Evolutionary conservation across 2,329 filamentous ascomycete species (phyloP).

Genomic region (Cladosporium velox): DNA sequence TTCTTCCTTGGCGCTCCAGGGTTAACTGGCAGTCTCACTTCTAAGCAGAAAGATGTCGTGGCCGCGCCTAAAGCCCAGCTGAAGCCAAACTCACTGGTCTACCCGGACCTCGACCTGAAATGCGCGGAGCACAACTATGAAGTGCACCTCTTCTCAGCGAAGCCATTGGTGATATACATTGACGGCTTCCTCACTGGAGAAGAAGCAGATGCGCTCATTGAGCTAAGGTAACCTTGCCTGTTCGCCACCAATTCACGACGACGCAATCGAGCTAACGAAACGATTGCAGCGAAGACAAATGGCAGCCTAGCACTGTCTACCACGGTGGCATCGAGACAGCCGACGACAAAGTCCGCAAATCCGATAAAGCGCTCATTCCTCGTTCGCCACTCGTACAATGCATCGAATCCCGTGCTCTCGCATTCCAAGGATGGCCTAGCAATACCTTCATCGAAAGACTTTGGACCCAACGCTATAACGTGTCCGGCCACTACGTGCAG

Average conservation of each 20-base stretch:
- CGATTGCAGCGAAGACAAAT: conserved; percentile 45
- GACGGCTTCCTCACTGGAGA: conserved; percentile 54
- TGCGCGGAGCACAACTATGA: conserved; percentile 44
- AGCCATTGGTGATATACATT: conserved; percentile 61
- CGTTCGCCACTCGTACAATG: conserved; percentile 56
- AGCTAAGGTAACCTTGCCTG: conserved; percentile 49
- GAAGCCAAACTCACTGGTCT: conserved; percentile 43
- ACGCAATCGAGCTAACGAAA: background rate
- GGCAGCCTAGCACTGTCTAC: conserved; percentile 57
- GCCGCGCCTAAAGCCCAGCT: conserved; percentile 22
- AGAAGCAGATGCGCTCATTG: conserved; percentile 55
- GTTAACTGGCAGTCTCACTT: conserved; percentile 18
- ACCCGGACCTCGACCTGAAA: conserved; percentile 42
- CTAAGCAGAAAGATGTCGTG: conserved; percentile 20
- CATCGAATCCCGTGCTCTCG: conserved; percentile 59
- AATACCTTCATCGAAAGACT: conserved; percentile 62
- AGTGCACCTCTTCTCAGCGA: conserved; percentile 54
- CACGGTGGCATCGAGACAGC: conserved; percentile 50
- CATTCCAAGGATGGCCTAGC: conserved; percentile 62
- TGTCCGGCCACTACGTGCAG: conserved; percentile 58
- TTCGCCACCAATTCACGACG: background rate
- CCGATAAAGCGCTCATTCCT: conserved; percentile 54
- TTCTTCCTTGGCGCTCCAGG: conserved; percentile 37
- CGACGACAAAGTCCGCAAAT: conserved; percentile 54
- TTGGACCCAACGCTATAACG: conserved; percentile 62